phyloP scores from a whole-genome alignment of 164 flowering plant genomes.

The Sextonia rubra region DNA sequence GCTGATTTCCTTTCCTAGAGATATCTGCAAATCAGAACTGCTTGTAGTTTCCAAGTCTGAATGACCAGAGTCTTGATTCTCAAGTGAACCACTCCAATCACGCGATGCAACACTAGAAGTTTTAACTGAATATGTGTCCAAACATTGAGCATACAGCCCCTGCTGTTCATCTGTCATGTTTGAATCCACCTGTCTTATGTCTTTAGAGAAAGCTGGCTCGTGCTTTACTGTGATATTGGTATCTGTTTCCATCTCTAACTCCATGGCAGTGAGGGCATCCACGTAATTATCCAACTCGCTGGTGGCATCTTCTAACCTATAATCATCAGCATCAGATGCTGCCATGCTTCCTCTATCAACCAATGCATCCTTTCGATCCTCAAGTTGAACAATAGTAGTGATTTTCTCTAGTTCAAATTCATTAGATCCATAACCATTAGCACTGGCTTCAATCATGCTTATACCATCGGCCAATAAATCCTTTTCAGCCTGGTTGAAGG shows the following conservation, averaged over 20 bases:
- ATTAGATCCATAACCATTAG: neutral
- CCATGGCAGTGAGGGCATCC: slow-evolving; percentile 85
- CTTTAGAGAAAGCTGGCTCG: slow-evolving; percentile 14
- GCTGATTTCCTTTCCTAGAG: neutral
- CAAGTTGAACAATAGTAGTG: slow-evolving; percentile 19
- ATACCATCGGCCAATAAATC: slow-evolving; percentile 1
- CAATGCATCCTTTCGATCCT: slow-evolving; percentile 33
- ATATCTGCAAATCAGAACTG: slow-evolving; percentile 27
- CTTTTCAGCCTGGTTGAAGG: slow-evolving; percentile 11
- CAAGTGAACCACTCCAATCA: slow-evolving; percentile 41
- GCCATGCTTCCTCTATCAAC: slow-evolving; percentile 31
- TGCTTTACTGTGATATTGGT: slow-evolving; percentile 38
- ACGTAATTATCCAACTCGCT: slow-evolving; percentile 76
- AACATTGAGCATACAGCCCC: slow-evolving; percentile 28
- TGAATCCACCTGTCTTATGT: slow-evolving; percentile 22
- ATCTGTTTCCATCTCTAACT: slow-evolving; percentile 75
- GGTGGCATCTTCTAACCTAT: slow-evolving; percentile 41
- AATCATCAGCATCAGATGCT: slow-evolving; percentile 30
- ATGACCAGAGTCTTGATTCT: slow-evolving; percentile 30
- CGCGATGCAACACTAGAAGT: slow-evolving; percentile 45
- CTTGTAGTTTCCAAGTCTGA: slow-evolving; percentile 42
- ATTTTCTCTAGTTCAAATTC: slow-evolving; percentile 13
- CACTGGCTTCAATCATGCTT: neutral
- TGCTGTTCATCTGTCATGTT: slow-evolving; percentile 38
- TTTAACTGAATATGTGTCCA: slow-evolving; percentile 52